Evolutionary conservation across 306 rosid species (phyloP).

Genomic region (Purshia tridentata): DNA sequence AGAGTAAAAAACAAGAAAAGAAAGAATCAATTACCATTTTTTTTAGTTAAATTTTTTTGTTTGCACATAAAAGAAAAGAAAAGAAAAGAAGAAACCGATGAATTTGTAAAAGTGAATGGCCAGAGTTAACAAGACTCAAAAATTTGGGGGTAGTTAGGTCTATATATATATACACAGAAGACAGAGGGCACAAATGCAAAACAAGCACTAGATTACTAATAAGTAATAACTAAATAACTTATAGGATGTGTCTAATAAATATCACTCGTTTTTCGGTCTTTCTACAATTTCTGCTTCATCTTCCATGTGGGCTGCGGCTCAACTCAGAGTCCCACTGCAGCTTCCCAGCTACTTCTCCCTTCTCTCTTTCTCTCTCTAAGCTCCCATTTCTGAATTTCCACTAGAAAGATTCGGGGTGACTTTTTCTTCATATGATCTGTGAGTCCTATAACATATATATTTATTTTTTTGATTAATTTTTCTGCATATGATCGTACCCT

Average conservation of each 20-base stretch:
- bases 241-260: slow-evolving; percentile 19
- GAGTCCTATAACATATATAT: slow-evolving; percentile 30
- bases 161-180: not conserved
- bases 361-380: slow-evolving; percentile 29
- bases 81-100: too few species aligned
- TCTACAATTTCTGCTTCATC: slow-evolving; percentile 30
- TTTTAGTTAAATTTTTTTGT: too few species aligned
- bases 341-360: slow-evolving; percentile 31
- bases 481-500: slow-evolving; percentile 5
- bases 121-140: not conserved
- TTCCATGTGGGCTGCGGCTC: slow-evolving; percentile 50
- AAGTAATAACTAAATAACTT: not conserved
- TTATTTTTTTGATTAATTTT: slow-evolving; percentile 1
- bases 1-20: too few species aligned
- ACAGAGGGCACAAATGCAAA: slow-evolving; percentile 13
- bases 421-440: slow-evolving; percentile 43
- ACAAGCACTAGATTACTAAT: not conserved
- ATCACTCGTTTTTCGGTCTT: slow-evolving; percentile 50
- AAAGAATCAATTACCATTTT: too few species aligned
- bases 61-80: too few species aligned
- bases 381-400: slow-evolving; percentile 16
- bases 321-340: slow-evolving; percentile 32
- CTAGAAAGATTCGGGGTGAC: slow-evolving; percentile 16
- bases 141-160: not conserved
- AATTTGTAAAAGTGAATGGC: not conserved